Evolutionary conservation across 116 monocot species (phyloP), one percentile per base, ranked within the genome.

Genomic region (Posidonia oceanica): DNA sequence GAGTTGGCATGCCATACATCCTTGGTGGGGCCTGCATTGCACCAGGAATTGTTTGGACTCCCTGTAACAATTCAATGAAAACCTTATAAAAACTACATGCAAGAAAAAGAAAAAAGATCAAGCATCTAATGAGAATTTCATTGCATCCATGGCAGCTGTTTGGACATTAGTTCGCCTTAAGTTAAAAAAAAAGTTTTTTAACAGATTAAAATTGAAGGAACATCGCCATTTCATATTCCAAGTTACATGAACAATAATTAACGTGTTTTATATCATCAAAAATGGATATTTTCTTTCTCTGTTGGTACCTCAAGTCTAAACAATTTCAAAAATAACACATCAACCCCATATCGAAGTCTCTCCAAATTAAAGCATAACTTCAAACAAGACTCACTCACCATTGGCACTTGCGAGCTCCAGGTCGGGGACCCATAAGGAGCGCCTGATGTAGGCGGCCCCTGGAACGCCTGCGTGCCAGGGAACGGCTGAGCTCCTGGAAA

Each of bases 21-120:
- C 84, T 84, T 14, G 86, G 87, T 37, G 89, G 88, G 62, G 74
- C 76, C 78, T 82, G 85, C 77, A 84, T 80, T 15, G 59, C 42
- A 77, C 85, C 82, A 0, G 75, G 62, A 63, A 90, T 78, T 14
- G 71, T 52, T 57, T 67, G 71, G n/a, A 70, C 70, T 61, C 82
- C 89, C 94, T 94, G 69, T 61, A 80, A 42, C 15, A 36, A 53
- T 52, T 52, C 23, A 13, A 68, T 6, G 16, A 52, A 68, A 8
- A 68, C 17, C 1, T 21, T 38, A 71, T 61, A 52, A 60, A 12
- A 58, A 16, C 56, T 57, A 42, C 17, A 54, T 58, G 3, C 37
- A 71, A n/a, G 14, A 42, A 56, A 36, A 69, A 14, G 53, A 39
- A 48, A 56, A 22, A 10, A 66, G 4, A n/a, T 65, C 14, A 36